Percentiles rank a stretch among this genome's conserved stretches.
Conservation (phyloP, 352 stramenopile genomes). For the Globisporangium solare region DNA sequence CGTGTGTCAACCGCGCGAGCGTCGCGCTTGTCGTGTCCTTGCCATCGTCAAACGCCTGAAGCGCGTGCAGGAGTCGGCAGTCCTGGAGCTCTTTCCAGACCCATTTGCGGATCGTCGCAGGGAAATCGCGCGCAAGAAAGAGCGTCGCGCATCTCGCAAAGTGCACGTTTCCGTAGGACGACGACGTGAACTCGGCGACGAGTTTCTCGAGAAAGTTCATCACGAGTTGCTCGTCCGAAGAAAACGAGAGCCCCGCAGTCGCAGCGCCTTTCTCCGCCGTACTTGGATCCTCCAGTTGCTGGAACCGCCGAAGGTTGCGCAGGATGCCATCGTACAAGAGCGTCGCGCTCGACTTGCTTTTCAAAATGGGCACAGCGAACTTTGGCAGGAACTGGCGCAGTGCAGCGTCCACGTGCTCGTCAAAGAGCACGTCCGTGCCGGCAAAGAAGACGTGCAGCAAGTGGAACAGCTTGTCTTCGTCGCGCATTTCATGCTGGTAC, state of each 20-base stretch:
- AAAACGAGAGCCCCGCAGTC: constrained; percentile 23
- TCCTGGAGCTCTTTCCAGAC: constrained; percentile 70
- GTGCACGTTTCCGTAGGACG: constrained; percentile 59
- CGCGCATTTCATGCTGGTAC: constrained; percentile 15
- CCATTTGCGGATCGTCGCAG: constrained; percentile 45
- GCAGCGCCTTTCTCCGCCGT: constrained; percentile 11
- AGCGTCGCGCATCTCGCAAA: constrained; percentile 67
- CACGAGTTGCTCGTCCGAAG: constrained; percentile 46
- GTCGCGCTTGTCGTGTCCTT: constrained; percentile 15
- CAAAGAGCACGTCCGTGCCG: constrained; percentile 64
- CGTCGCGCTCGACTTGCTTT: background rate
- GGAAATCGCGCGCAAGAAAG: constrained; percentile 53
- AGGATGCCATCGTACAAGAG: constrained; percentile 44
- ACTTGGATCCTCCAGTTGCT: constrained; percentile 38
- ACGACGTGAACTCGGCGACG: constrained; percentile 58
- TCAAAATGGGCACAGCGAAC: constrained; percentile 34
- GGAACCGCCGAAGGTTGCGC: constrained; percentile 43
- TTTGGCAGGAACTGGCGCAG: constrained; percentile 43
- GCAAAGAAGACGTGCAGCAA: constrained; percentile 71
- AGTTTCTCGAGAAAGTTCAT: constrained; percentile 67
- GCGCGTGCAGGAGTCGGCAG: constrained; percentile 43
- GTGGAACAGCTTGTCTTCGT: constrained; percentile 75
- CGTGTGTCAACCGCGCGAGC: constrained; percentile 31
- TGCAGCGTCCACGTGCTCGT: constrained; percentile 52
- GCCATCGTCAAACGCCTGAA: constrained; percentile 33